These are phyloP conservation scores for Sporothrix sp. DNA, from an alignment of 2,329 filamentous ascomycete species.

Conservation along the genomic window DNA sequence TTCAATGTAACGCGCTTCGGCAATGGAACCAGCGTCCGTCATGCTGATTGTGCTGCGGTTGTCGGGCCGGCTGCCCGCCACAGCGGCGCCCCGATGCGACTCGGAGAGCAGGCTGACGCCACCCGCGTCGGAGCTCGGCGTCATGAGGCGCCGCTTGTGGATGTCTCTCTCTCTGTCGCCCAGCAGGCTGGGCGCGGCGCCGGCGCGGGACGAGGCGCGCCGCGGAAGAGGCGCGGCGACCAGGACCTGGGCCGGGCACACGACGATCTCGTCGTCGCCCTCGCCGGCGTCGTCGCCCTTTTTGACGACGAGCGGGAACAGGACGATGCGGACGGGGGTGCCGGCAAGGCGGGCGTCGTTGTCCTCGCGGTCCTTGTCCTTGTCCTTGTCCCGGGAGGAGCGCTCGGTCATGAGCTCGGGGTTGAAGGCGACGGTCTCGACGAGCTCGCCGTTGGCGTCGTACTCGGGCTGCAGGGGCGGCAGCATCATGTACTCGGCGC, in stretches of 20 bases:
- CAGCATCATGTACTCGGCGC: conserved; percentile 97
- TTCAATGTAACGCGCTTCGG: conserved; percentile 7
- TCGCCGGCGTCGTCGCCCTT: conserved; percentile 81
- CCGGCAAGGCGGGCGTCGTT: conserved; percentile 43
- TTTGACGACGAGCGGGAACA: conserved; percentile 95
- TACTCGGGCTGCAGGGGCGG: conserved; percentile 91
- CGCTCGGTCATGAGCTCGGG: conserved; percentile 91
- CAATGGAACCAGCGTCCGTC: conserved; percentile 16
- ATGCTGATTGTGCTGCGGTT: conserved; percentile 30
- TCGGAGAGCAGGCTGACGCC: conserved; percentile 29
- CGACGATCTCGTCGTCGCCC: conserved; percentile 89
- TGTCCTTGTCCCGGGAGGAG: conserved; percentile 56
- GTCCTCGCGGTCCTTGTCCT: conserved; percentile 21
- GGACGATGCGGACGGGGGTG: conserved; percentile 77
- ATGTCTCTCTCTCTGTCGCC: background rate
- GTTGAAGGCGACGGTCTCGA: conserved; percentile 83
- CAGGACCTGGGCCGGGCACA: conserved; percentile 89
- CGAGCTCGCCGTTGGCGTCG: conserved; percentile 82
- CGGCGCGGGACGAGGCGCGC: conserved; percentile 17
- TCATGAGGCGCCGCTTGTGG: conserved; percentile 26
- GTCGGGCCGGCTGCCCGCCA: conserved; percentile 26
- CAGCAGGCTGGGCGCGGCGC: conserved; percentile 16
- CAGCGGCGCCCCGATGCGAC: conserved; percentile 14
- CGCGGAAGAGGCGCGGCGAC: conserved; percentile 46
- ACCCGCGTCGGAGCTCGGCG: conserved; percentile 44